Conservation (phyloP, 352 stramenopile genomes). For the Pythium inflatum region DNA sequence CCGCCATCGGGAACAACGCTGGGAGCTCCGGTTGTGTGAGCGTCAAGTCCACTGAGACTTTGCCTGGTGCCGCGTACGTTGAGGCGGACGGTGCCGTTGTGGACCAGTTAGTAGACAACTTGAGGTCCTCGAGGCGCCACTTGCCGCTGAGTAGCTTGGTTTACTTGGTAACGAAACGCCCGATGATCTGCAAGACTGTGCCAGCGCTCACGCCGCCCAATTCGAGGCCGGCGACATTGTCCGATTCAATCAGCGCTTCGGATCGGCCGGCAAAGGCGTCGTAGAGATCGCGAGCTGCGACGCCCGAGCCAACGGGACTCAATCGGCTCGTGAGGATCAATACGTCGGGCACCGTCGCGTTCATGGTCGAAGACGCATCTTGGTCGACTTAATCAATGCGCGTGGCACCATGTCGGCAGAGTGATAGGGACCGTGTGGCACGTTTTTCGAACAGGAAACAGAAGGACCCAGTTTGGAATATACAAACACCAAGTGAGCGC, state of each 20-base stretch:
- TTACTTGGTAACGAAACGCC: constrained; percentile 11
- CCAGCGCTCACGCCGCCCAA: not conserved
- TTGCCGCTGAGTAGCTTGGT: not conserved
- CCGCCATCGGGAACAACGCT: too few species aligned
- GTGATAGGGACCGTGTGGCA: too few species aligned
- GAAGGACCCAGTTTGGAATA: too few species aligned
- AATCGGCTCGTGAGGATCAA: constrained; percentile 21
- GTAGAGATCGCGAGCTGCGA: constrained; percentile 4
- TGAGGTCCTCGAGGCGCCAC: constrained; percentile 4
- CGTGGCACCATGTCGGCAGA: too few species aligned
- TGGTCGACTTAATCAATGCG: too few species aligned
- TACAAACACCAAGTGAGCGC: too few species aligned
- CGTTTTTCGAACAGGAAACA: too few species aligned
- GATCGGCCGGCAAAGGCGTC: not conserved
- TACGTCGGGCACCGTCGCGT: too few species aligned
- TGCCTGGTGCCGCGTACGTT: not conserved
- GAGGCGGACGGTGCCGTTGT: too few species aligned
- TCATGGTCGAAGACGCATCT: too few species aligned
- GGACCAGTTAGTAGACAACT: not conserved
- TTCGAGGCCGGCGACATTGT: not conserved
- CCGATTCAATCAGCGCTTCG: constrained; percentile 10
- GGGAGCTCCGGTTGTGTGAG: not conserved
- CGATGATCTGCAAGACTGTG: constrained; percentile 7
- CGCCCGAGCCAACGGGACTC: not conserved
- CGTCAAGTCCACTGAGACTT: constrained; percentile 5